Base-by-base conservation (phyloP, 495 filamentous ascomycete genomes). In the Parachaetomium inaequale region DNA sequence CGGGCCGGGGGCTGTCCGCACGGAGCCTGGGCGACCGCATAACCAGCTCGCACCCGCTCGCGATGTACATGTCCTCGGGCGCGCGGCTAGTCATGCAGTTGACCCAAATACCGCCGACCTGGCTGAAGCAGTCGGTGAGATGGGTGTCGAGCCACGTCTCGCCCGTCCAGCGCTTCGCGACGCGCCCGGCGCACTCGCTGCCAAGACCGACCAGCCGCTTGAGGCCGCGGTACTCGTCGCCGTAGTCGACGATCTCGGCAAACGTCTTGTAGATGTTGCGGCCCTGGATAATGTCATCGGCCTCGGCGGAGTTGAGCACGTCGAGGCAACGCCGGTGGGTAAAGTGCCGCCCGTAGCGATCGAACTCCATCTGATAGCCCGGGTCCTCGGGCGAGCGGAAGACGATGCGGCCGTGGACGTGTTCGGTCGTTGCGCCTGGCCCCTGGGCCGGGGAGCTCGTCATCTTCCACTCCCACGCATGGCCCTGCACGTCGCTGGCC, bases 61-160 rank as follows among this genome's bases (percentile, higher is more conserved):
- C 73, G 38, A 85, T 78, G 55, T 72, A 85, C 55, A 84, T 80
- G 10, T 83, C 78, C 1, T 34, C 65, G 0, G 69, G 51, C 0
- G 67, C n/a, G 21, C 65, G 52, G 32, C 80, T 72, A 0, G 79
- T 81, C 81, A 85, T 81, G 55, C 75, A 79, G 60, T 83, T 51
- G 14, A 83, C 76, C 67, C 69, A 84, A 28, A 85, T 76, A 0
- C 81, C 79, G 29, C 66, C 82, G 0, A 84, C 76, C 60, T 85
- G 83, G 61, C 76, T 71, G 63, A 85, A 84, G 11, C 52, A 29
- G 51, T 62, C 59, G 28, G 26, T 17, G 1, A 51, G 49, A 17
- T 15, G 26, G 0, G 49, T 32, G 7, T 51, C 26, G 7, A 51
- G 26, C 49, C 49, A 51, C 26, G 49, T 31, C 49, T 51, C 45